These are phyloP conservation scores for Xylaria sp. DNA, from an alignment of 2,329 filamentous ascomycete species.

Conservation along the genomic window DNA sequence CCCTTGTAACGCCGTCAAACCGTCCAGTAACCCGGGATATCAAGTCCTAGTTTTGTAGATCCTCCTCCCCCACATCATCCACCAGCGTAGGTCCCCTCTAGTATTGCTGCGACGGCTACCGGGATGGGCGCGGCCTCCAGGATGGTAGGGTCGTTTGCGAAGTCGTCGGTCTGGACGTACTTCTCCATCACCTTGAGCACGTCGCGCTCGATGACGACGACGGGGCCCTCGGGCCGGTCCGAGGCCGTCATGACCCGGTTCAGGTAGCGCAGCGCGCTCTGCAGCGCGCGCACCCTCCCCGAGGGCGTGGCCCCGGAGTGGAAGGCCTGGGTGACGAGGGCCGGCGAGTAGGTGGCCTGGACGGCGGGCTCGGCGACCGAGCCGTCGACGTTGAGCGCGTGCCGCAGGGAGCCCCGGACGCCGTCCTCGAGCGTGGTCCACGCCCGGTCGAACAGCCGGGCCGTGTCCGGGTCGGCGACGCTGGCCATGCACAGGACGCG, in stretches of 20 bases:
- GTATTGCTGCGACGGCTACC: constrained; percentile 8
- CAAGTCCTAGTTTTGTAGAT: not conserved
- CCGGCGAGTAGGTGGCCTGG: constrained; percentile 43
- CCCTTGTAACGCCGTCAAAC: constrained; percentile 4
- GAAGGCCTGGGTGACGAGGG: constrained; percentile 38
- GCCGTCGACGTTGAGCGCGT: constrained; percentile 41
- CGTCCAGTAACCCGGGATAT: not conserved
- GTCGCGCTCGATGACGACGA: constrained; percentile 35
- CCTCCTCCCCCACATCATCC: not conserved
- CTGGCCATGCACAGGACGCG: constrained; percentile 42
- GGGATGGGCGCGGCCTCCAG: constrained; percentile 33
- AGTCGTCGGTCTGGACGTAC: constrained; percentile 32
- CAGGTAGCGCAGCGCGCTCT: constrained; percentile 35
- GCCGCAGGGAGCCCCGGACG: constrained; percentile 29
- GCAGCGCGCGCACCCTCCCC: constrained; percentile 27
- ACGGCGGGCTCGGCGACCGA: constrained; percentile 38
- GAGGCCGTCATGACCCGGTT: constrained; percentile 30
- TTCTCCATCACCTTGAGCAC: constrained; percentile 31
- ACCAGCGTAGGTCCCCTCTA: not conserved
- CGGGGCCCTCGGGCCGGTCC: constrained; percentile 15
- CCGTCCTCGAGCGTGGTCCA: constrained; percentile 30
- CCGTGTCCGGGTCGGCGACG: constrained; percentile 34
- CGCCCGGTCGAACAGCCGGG: constrained; percentile 34
- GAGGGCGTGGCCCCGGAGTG: constrained; percentile 25
- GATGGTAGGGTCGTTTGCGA: constrained; percentile 31